Conservation (phyloP, 176 grass and related monocot genomes). For the Avena atlantica region DNA sequence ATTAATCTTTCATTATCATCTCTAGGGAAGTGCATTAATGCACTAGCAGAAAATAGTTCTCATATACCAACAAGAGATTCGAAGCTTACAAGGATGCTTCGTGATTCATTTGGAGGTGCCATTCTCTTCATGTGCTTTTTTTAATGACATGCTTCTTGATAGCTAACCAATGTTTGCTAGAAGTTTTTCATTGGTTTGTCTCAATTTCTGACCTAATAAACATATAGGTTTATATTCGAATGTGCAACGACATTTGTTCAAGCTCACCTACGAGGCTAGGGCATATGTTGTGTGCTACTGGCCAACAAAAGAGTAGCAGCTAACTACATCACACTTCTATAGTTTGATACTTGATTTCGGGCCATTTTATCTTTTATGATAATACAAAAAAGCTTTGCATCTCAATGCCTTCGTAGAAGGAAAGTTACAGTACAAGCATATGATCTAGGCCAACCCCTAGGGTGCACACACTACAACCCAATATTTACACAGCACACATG, state of each 20-base stretch:
- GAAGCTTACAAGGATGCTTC: slow-evolving; percentile 93
- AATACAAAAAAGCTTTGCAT: background rate
- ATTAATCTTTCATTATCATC: slow-evolving; percentile 97
- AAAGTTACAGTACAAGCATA: background rate
- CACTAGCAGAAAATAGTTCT: slow-evolving; percentile 88
- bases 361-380: background rate
- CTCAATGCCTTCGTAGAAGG: background rate
- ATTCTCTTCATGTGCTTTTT: slow-evolving; percentile 35
- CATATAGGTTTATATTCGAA: background rate
- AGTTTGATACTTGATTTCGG: background rate
- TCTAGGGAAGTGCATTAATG: slow-evolving; percentile 96
- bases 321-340: slow-evolving; percentile 12
- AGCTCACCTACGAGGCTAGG: background rate
- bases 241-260: background rate
- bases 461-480: background rate
- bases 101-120: slow-evolving; percentile 99
- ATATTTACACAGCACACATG: background rate
- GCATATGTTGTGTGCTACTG: slow-evolving; percentile 3
- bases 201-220: background rate
- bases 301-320: background rate
- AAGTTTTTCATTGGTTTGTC: background rate
- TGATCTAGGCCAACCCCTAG: background rate
- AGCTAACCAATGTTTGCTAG: slow-evolving; percentile 22
- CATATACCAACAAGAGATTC: slow-evolving; percentile 97
- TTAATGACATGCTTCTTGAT: slow-evolving; percentile 32